Evolutionary conservation across 441 rosid genomes (phyloP).

Genomic region (Syzygium syzygioides): DNA sequence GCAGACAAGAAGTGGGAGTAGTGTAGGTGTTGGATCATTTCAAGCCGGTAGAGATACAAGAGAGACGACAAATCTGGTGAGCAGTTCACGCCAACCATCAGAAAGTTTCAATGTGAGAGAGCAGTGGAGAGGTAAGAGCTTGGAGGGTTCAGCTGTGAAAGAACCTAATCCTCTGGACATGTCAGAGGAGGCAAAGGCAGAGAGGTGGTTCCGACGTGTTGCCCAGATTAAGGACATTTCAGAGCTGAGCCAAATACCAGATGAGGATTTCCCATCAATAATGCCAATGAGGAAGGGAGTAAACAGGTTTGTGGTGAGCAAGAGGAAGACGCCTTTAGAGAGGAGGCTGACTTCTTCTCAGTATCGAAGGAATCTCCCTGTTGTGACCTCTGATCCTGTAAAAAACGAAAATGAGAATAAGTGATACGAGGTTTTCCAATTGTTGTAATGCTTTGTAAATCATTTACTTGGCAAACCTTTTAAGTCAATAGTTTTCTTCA

Average conservation of each 20-base stretch:
- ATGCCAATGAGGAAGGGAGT: constrained; percentile 99
- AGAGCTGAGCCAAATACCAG: constrained; percentile 89
- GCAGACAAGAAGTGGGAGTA: constrained; percentile 1
- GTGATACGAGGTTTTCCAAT: not conserved
- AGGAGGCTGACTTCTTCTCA: constrained; percentile 81
- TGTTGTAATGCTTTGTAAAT: not conserved
- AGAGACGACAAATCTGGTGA: not conserved
- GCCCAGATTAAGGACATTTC: constrained; percentile 93
- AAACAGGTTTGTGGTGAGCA: constrained; percentile 92
- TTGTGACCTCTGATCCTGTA: constrained; percentile 38
- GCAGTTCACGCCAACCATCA: constrained; percentile 16
- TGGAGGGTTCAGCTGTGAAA: constrained; percentile 88
- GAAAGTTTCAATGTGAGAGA: constrained; percentile 20
- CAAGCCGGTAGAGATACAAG: constrained; percentile 3
- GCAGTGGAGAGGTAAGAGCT: constrained; percentile 58
- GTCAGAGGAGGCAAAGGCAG: constrained; percentile 98
- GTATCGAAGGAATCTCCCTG: constrained; percentile 52
- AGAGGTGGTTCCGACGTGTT: constrained; percentile 86
- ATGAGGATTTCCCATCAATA: constrained; percentile 92
- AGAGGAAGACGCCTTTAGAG: constrained; percentile 84
- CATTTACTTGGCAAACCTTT: not conserved
- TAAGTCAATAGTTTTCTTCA: not conserved
- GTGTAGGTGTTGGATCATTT: constrained; percentile 1
- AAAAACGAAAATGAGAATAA: constrained; percentile 23
- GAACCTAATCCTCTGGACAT: constrained; percentile 84